Base-by-base conservation (phyloP, 169 alveolate species). In the Plasmodium falciparum region DNA sequence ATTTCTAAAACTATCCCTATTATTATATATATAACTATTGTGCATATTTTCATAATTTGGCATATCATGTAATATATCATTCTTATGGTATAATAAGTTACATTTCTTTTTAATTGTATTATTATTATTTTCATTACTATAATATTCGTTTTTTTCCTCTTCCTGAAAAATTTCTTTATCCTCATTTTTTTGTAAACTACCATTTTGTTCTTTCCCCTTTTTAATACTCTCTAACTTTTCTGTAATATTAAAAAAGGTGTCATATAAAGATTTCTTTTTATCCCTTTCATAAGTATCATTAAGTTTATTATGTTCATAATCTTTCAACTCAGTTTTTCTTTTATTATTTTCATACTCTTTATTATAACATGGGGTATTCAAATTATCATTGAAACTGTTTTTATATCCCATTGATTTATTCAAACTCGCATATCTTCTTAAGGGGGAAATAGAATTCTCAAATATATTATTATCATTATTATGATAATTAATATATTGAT, bases 211-310 rank as follows among this genome's bases (percentile, higher is more conserved):
- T 74, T 74, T 59, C n/a, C 39, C 62, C 8, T 43, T 74, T 58
- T 74, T 33, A 12, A 59, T 29, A 39, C 62, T 74, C 17, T 29
- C 88, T 15, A 39, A 74, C 70, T 74, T 74, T 6, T 56, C 39
- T 66, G 88, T 74, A 58, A 74, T 29, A 74, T 74, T 17, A 15
- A 74, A 39, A 59, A 74, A 74, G 17, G 88, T 50, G 24, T 29
- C 65, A 59, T 58, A 74, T 20, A 74, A 74, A 59, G 12, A 15
- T 12, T 59, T 59, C 47, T 39, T 39, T 39, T 39, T 39, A 39
- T 39, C 47, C 47, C 11, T 39, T 7, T 39, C 47, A 39, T 39
- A 39, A 39, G 11, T 5, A 39, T 39, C 47, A 39, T 39, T 39
- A 39, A 5, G 47, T 39, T 39, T 7, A 4, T 39, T 39, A 39